Base-by-base conservation (phyloP, 2,329 filamentous ascomycete genomes). In the Fusarium gaditjirri region DNA sequence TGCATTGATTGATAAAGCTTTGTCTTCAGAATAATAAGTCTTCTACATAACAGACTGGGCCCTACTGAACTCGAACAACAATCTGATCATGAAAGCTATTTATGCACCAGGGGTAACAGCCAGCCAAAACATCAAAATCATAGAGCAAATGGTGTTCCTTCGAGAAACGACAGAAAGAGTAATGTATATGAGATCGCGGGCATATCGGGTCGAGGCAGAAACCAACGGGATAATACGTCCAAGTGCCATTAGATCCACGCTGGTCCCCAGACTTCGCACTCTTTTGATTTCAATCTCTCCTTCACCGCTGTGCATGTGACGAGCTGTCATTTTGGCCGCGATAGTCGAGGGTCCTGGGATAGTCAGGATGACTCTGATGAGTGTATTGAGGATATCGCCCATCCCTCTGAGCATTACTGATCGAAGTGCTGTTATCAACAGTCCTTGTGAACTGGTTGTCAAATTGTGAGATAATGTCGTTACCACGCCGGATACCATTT, bases 381-480 rank as follows among this genome's bases (percentile, higher is more conserved):
- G 29, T 35, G 17, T 43, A 17, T 25, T 56, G 56, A 29, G 21
- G 16, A 13, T 49, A 6, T 25, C 25, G 8, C 5, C 12, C 25
- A 16, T 10, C 35, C 11, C 35, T 49, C 29, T 52, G 52, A 17
- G 23, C 5, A 27, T 29, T 31, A 11, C 29, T 53, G 13, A 36
- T 19, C 19, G 2, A 17, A 36, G 41, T 5, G 31, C 50, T 39
- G n/a, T 5, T 14, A 43, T 25, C 25, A 12, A 14, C 13, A 39
- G 39, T 29, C 16, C 23, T 11, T 17, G 61, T 41, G 49, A 70
- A 70, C 19, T 42, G 61, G 17, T 12, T 50, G 8, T 66, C 44
- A 46, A 70, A 70, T 36, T 17, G 21, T 23, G 33, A 44, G 29
- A 70, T 70, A 16, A 41, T 39, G 27, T 33, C 19, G n/a, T 9